A percentile compares a stretch with the other conserved stretches of the same genome.
These are phyloP conservation scores for Fusarium sp. DNA, from an alignment of 2,329 filamentous ascomycete species.

Conservation along the genomic window DNA sequence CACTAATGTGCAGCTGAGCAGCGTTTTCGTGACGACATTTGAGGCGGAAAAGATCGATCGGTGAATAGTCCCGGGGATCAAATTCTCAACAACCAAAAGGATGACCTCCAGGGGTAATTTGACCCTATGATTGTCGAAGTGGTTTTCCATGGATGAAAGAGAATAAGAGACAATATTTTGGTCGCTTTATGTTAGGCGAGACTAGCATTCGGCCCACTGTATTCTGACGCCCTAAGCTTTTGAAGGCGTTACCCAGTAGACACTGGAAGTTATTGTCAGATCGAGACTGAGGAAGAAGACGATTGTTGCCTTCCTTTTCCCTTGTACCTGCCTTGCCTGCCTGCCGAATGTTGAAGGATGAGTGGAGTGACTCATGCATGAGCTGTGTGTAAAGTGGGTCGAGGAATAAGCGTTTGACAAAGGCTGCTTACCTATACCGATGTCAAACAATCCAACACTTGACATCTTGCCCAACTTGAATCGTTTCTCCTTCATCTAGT, in stretches of 20 bases:
- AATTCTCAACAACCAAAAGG: conserved; percentile 19
- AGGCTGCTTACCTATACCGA: too few species aligned
- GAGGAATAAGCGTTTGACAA: too few species aligned
- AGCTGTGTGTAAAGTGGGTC: too few species aligned
- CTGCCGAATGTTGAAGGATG: not conserved
- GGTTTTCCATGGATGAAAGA: not conserved
- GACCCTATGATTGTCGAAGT: fast-evolving
- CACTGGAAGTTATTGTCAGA: not conserved
- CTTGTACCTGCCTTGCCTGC: not conserved
- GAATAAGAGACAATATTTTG: not conserved
- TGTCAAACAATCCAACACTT: too few species aligned
- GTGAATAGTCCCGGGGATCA: not conserved
- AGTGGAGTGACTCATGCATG: not conserved
- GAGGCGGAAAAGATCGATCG: not conserved
- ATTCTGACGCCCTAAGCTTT: not conserved
- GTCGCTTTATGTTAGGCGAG: not conserved
- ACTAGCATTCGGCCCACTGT: not conserved
- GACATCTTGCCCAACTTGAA: too few species aligned
- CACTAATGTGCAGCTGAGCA: not conserved
- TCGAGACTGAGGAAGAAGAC: not conserved
- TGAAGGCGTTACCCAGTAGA: not conserved
- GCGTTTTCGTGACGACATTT: conserved; percentile 9
- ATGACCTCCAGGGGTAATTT: conserved; percentile 22
- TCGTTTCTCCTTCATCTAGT: too few species aligned
- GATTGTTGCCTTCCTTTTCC: not conserved